Percentiles rank a stretch among this genome's conserved stretches.
phyloP scores from a whole-genome alignment of 768 basidiomycete genomes.

The Termitomyces sp. region DNA sequence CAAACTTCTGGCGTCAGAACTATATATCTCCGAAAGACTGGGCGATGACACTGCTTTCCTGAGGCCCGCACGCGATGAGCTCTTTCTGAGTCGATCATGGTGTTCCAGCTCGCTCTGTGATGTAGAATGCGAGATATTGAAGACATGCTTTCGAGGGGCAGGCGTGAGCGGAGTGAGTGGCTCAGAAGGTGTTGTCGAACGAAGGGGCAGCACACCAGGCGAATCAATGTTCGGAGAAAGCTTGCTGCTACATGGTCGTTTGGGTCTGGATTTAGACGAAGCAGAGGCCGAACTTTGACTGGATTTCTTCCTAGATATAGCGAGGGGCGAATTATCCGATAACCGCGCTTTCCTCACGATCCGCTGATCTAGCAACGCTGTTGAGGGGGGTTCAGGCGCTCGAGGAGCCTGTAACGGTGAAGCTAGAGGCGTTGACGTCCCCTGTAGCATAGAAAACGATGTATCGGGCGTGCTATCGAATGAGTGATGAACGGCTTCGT shows the following conservation, averaged over 20 bases:
- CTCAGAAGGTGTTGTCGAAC: conserved; percentile 61
- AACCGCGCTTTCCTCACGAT: conserved; percentile 33
- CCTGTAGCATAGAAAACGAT: conserved; percentile 37
- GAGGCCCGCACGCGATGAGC: conserved; percentile 18
- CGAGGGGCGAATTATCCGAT: conserved; percentile 16
- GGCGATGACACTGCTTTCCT: conserved; percentile 53
- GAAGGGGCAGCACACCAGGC: conserved; percentile 40
- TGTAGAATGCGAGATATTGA: conserved; percentile 45
- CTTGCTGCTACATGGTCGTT: conserved; percentile 22
- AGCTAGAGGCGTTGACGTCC: conserved; percentile 30
- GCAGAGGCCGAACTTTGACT: conserved; percentile 20
- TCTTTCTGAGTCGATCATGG: conserved; percentile 2
- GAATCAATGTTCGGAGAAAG: conserved; percentile 12
- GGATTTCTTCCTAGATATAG: conserved; percentile 24
- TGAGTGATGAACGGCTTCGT: conserved; percentile 76
- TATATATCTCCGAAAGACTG: conserved; percentile 40
- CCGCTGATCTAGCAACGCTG: conserved; percentile 36
- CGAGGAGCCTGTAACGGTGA: conserved; percentile 21
- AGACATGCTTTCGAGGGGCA: conserved; percentile 51
- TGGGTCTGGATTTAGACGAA: conserved; percentile 19
- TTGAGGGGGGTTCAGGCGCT: conserved; percentile 16
- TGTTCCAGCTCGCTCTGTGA: conserved; percentile 49
- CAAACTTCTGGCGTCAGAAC: conserved; percentile 22
- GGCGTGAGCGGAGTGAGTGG: conserved; percentile 60
- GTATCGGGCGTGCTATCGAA: conserved; percentile 44